Evolutionary conservation across 805 yeast genomes (phyloP).

Genomic region (Kuraishia ogatae): DNA sequence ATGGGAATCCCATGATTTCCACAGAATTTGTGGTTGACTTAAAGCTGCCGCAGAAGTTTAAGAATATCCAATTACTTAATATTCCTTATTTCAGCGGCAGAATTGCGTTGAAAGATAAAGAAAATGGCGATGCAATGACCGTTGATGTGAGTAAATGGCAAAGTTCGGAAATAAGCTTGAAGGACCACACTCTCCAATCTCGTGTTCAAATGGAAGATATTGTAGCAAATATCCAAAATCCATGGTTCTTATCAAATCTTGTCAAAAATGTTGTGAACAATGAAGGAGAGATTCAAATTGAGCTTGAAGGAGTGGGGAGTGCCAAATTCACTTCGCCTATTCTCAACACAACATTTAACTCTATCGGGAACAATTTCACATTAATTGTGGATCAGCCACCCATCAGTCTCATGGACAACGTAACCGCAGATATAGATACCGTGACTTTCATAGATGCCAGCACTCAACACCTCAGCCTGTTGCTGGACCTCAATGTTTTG

Average conservation of each 20-base stretch:
- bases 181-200: neutral
- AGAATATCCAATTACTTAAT: neutral
- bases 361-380: neutral
- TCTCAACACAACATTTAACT: neutral
- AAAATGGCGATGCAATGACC: neutral
- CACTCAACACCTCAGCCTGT: constrained; percentile 14
- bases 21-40: neutral
- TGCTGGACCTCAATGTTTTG: constrained; percentile 20
- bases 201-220: neutral
- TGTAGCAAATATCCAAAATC: neutral
- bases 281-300: neutral
- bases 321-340: neutral
- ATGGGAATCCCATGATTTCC: neutral
- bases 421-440: neutral
- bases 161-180: neutral
- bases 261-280: neutral
- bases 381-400: neutral
- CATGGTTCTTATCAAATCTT: neutral
- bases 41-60: neutral
- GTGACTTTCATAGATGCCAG: constrained; percentile 20
- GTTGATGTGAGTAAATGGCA: neutral
- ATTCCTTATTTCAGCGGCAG: neutral
- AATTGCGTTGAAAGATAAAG: neutral
- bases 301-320: neutral
- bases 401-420: neutral